Conservation (phyloP, 257 asterid species). For the Nicotiana benthamiana region DNA sequence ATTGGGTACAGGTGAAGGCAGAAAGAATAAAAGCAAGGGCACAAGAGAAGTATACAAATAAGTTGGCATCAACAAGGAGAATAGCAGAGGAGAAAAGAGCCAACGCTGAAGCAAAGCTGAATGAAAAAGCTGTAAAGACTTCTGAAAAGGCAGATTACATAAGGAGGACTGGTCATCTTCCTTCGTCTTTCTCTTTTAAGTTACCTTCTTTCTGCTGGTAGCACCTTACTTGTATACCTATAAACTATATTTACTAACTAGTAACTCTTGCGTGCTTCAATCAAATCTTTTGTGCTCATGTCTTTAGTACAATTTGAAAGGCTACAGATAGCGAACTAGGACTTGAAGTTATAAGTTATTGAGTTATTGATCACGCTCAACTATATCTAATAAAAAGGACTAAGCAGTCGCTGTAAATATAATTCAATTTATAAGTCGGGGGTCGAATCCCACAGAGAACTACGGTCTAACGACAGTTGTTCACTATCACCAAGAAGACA, state of each 20-base stretch:
- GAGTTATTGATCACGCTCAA: no score
- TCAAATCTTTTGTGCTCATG: no score
- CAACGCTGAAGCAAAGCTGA: conserved; percentile 75
- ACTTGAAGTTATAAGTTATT: no score
- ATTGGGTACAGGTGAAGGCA: conserved; percentile 42
- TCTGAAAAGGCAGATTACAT: conserved; percentile 70
- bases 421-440: no score
- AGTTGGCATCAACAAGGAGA: conserved; percentile 58
- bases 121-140: conserved; percentile 58
- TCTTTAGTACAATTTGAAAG: no score
- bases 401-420: no score
- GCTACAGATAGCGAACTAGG: no score
- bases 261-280: no score
- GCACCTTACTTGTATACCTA: not conserved
- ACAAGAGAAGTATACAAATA: conserved; percentile 62
- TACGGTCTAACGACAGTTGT: no score
- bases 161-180: conserved; percentile 67
- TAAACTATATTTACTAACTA: not conserved
- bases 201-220: conserved; percentile 52
- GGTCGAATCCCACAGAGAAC: no score
- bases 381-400: no score
- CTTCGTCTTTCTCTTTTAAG: conserved; percentile 55
- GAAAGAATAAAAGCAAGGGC: conserved; percentile 74
- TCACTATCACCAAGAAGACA: no score
- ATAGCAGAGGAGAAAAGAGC: conserved; percentile 83